Conservation (phyloP, 2,329 filamentous ascomycete genomes). For the Neodidymelliopsis sp. region DNA sequence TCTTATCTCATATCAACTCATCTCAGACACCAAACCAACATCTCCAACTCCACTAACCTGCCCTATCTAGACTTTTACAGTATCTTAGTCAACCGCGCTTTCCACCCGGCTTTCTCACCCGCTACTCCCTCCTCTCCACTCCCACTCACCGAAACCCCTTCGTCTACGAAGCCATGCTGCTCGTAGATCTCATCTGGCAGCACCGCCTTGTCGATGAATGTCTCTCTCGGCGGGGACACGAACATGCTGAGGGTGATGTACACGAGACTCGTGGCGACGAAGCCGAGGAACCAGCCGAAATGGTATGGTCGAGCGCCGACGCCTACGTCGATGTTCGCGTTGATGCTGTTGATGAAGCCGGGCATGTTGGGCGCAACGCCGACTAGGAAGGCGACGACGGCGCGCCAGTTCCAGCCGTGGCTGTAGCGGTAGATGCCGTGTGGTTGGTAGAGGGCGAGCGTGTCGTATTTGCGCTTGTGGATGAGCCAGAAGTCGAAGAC, state of each 20-base stretch:
- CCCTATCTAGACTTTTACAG: constrained; percentile 30
- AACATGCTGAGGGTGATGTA: constrained; percentile 61
- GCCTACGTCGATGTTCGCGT: constrained; percentile 50
- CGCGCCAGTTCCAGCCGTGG: constrained; percentile 66
- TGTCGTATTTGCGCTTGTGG: constrained; percentile 58
- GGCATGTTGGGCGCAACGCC: constrained; percentile 65
- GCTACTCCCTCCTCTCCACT: constrained; percentile 29
- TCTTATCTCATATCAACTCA: too few relatives aligned
- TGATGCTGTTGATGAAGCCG: constrained; percentile 59
- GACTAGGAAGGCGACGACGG: constrained; percentile 63
- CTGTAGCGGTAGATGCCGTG: constrained; percentile 60
- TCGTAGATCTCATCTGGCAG: constrained; percentile 51
- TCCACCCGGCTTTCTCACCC: constrained; percentile 45
- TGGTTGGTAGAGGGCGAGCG: constrained; percentile 61
- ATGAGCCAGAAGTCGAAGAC: constrained; percentile 68
- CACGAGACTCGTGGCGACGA: constrained; percentile 62
- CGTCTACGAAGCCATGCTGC: constrained; percentile 35
- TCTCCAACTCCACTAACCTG: not conserved
- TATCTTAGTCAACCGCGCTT: constrained; percentile 42
- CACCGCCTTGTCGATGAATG: constrained; percentile 54
- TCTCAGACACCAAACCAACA: too few relatives aligned
- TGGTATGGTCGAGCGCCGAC: constrained; percentile 64
- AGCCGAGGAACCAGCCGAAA: constrained; percentile 72
- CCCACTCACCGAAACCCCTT: constrained; percentile 35
- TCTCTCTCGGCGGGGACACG: constrained; percentile 58